These are phyloP conservation scores for Penicillium daleae DNA, from an alignment of 495 filamentous ascomycete genomes.

Conservation along the genomic window DNA sequence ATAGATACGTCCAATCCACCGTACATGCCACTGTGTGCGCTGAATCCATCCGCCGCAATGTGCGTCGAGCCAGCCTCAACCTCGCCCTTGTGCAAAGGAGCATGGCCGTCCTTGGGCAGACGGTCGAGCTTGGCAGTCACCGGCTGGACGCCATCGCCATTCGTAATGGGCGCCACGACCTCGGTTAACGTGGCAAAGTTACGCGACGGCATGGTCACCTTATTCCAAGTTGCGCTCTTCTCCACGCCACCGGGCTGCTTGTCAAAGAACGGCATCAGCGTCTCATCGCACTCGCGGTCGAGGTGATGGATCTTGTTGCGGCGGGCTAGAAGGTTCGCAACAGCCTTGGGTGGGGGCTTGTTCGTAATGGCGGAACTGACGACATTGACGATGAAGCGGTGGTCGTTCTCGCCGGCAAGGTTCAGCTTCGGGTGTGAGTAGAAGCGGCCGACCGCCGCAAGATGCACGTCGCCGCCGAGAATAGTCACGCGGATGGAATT, in stretches of 20 bases:
- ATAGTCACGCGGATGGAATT: constrained; percentile 83
- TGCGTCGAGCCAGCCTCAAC: constrained; percentile 66
- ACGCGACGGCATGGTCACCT: constrained; percentile 86
- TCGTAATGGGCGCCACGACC: constrained; percentile 38
- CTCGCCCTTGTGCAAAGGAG: constrained; percentile 67
- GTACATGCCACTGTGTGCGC: constrained; percentile 55
- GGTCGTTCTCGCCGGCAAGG: constrained; percentile 65
- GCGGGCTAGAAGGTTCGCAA: constrained; percentile 84
- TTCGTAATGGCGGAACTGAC: constrained; percentile 85
- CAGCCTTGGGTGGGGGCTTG: constrained; percentile 85
- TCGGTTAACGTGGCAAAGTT: constrained; percentile 89
- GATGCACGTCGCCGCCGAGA: constrained; percentile 78
- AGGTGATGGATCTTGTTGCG: constrained; percentile 93
- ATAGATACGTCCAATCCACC: constrained; percentile 71
- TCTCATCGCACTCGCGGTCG: constrained; percentile 84
- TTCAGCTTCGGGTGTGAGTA: constrained; percentile 67
- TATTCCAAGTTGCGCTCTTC: constrained; percentile 72
- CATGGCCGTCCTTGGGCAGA: constrained; percentile 62
- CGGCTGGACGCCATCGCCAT: constrained; percentile 18
- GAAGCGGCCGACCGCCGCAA: constrained; percentile 75
- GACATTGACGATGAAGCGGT: constrained; percentile 75
- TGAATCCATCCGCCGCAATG: constrained; percentile 57
- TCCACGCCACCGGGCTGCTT: constrained; percentile 71
- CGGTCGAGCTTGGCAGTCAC: constrained; percentile 27
- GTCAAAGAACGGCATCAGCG: constrained; percentile 83